Evolutionary conservation across 305 asterid genomes (phyloP).

Genomic region (Withania somnifera): DNA sequence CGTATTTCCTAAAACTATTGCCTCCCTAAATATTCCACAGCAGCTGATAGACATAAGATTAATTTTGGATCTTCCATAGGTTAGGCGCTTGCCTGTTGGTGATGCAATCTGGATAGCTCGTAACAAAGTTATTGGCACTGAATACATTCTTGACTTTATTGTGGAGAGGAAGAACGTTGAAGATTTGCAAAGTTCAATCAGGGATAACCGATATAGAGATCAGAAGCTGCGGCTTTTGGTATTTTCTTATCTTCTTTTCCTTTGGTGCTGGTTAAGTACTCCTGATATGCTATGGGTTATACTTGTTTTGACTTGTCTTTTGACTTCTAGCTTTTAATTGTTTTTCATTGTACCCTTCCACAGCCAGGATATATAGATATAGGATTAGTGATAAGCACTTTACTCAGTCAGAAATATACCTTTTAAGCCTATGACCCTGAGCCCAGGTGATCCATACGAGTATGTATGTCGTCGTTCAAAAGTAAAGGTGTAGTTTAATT

Average conservation of each 20-base stretch:
- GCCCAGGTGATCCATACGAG: neutral
- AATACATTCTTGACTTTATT: conserved; percentile 88
- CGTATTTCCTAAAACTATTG: neutral
- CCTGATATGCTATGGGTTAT: neutral
- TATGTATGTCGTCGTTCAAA: neutral
- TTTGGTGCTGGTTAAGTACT: neutral
- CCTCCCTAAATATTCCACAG: neutral
- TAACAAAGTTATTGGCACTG: conserved; percentile 44
- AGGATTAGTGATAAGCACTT: neutral
- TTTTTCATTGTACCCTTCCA: neutral
- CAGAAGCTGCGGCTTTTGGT: conserved; percentile 93
- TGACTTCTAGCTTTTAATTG: neutral
- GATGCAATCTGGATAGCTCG: conserved; percentile 96
- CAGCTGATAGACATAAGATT: neutral
- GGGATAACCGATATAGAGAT: conserved; percentile 86
- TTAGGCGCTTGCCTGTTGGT: conserved; percentile 87
- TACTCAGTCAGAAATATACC: neutral
- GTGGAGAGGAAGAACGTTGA: conserved; percentile 94
- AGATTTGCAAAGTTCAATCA: conserved; percentile 81
- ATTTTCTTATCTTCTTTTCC: conserved; percentile 10
- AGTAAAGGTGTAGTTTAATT: neutral
- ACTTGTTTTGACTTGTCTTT: neutral
- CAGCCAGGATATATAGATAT: neutral
- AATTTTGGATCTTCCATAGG: conserved; percentile 28
- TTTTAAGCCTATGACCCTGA: neutral